Evolutionary conservation across 306 rosid genomes (phyloP).

Genomic region (Cicer judaicum): DNA sequence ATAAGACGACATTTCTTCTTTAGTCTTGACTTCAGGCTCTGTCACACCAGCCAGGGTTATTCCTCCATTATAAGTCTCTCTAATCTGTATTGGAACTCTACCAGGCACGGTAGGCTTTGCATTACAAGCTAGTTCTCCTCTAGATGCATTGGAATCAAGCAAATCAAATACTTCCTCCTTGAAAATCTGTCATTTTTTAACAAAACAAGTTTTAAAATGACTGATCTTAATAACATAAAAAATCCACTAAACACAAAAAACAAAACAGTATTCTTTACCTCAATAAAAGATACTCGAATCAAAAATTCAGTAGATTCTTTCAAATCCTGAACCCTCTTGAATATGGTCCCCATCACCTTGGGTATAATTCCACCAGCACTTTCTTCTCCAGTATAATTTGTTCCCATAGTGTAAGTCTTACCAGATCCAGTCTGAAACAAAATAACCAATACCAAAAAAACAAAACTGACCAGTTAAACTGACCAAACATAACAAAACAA

Average conservation of each 20-base stretch:
- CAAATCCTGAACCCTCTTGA: constrained; percentile 58
- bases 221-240: background rate
- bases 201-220: constrained; percentile 28
- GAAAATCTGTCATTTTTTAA: constrained; percentile 67
- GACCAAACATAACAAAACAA: background rate
- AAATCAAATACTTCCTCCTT: constrained; percentile 96
- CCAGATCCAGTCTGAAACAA: constrained; percentile 87
- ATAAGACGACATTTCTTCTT: constrained; percentile 92
- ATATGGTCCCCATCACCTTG: constrained; percentile 75
- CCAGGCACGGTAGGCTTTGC: constrained; percentile 58
- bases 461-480: background rate
- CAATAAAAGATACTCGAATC: constrained; percentile 91
- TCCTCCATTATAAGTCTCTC: constrained; percentile 91
- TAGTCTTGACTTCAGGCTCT: constrained; percentile 84
- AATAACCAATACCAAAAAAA: background rate
- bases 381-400: constrained; percentile 78
- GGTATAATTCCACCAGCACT: constrained; percentile 75
- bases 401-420: constrained; percentile 78
- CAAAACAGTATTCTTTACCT: constrained; percentile 55
- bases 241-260: background rate
- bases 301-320: constrained; percentile 66
- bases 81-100: constrained; percentile 86
- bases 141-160: constrained; percentile 68
- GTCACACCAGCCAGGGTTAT: constrained; percentile 96
- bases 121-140: constrained; percentile 55